Percentiles rank a stretch among this genome's conserved stretches.
phyloP scores from a whole-genome alignment of 306 rosid species.

The Luffa acutangula region DNA sequence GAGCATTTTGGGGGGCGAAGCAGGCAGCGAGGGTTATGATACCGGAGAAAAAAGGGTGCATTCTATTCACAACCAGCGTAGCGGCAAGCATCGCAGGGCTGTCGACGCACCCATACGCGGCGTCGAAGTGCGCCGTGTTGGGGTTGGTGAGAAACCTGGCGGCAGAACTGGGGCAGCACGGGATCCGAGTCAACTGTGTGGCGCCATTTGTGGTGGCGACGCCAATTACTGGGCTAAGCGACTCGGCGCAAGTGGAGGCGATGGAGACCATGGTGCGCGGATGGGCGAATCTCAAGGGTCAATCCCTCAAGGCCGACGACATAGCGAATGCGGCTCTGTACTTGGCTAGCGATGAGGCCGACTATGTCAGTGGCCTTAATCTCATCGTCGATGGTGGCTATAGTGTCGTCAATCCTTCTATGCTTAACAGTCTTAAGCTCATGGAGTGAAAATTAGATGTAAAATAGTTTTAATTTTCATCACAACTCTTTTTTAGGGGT shows the following conservation, averaged over 20 bases:
- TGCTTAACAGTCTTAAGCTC: not conserved
- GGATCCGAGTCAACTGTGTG: slow-evolving; percentile 24
- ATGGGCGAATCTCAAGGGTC: slow-evolving; percentile 7
- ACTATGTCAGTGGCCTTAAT: slow-evolving; percentile 17
- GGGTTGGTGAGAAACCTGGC: slow-evolving; percentile 17
- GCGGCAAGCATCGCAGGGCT: slow-evolving; percentile 15
- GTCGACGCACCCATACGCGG: slow-evolving; percentile 18
- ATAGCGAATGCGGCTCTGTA: slow-evolving; percentile 14
- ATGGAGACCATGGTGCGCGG: not conserved
- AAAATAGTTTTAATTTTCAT: too few species aligned
- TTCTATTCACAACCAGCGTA: slow-evolving; percentile 18
- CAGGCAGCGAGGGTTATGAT: slow-evolving; percentile 28
- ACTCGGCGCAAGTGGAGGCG: not conserved
- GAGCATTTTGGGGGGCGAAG: slow-evolving; percentile 24
- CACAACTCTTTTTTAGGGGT: too few species aligned
- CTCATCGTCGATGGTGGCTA: slow-evolving; percentile 20
- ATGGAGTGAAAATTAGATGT: not conserved
- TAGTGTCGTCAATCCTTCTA: slow-evolving; percentile 13
- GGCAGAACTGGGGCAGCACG: slow-evolving; percentile 16
- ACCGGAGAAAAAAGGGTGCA: slow-evolving; percentile 17
- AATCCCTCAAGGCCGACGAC: not conserved
- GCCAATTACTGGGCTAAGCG: not conserved
- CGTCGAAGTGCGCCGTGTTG: slow-evolving; percentile 13
- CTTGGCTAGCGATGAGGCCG: slow-evolving; percentile 17
- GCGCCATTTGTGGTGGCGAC: slow-evolving; percentile 15